Percentiles rank a stretch among this genome's conserved stretches.
Conservation (phyloP, 139 green algal species). For the Tetradesmus obliquus region DNA sequence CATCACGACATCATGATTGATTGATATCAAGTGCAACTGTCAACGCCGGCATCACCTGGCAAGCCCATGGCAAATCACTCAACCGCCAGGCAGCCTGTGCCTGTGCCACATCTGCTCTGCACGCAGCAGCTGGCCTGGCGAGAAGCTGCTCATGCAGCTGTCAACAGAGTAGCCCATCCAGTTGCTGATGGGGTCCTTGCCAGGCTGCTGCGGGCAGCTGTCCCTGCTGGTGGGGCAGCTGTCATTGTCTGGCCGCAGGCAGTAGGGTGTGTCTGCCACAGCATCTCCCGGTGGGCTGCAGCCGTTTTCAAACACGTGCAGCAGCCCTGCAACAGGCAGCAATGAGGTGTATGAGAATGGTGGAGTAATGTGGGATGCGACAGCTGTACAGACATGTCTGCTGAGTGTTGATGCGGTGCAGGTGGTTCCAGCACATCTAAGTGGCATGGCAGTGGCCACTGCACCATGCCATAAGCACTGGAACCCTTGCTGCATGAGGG, state of each 20-base stretch:
- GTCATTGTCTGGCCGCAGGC: neutral
- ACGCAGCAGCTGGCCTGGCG: neutral
- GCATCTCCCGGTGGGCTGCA: conserved; percentile 10
- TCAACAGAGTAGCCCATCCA: conserved; percentile 30
- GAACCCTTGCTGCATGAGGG: no score
- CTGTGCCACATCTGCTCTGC: neutral
- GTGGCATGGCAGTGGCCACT: no score
- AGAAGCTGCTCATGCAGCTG: conserved; percentile 10
- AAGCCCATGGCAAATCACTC: neutral
- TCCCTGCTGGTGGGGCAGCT: neutral
- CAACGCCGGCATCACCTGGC: no score
- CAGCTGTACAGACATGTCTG: no score
- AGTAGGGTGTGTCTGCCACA: conserved; percentile 18
- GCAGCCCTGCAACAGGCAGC: neutral
- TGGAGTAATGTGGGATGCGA: no score
- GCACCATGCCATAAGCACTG: no score
- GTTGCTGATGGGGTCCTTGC: conserved; percentile 4
- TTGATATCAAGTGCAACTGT: no score
- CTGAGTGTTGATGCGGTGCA: neutral
- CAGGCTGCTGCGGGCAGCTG: conserved; percentile 13
- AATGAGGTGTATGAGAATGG: neutral
- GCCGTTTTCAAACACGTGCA: conserved; percentile 33
- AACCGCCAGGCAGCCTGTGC: neutral
- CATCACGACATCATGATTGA: no score
- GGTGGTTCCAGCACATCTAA: neutral